A percentile compares a stretch with the other conserved stretches of the same genome.
These are phyloP conservation scores for Byssochlamys sp. DNA, from an alignment of 2,329 filamentous ascomycete species.

Conservation along the genomic window DNA sequence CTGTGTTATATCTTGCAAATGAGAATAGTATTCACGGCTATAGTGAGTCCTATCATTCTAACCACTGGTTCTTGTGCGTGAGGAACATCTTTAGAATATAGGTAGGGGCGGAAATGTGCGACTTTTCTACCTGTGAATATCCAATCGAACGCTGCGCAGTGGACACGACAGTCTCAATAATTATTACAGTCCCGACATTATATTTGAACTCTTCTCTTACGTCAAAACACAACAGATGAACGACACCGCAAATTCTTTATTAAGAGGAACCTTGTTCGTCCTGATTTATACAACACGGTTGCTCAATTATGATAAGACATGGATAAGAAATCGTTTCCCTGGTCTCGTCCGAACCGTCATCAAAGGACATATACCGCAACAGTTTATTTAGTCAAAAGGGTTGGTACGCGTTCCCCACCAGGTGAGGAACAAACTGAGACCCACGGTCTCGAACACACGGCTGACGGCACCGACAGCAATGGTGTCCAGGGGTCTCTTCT, in stretches of 20 bases:
- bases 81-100: background rate
- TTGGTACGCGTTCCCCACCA: conserved; percentile 97
- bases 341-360: background rate
- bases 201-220: background rate
- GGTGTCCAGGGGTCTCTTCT: conserved; percentile 86
- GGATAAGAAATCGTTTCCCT: background rate
- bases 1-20: background rate
- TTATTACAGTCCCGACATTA: no score
- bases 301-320: background rate
- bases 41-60: no score
- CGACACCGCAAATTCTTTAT: background rate
- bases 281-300: background rate
- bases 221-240: background rate
- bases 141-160: background rate
- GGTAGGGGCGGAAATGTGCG: no score
- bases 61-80: background rate
- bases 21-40: background rate
- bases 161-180: no score
- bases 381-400: conserved; percentile 63
- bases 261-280: background rate
- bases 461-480: conserved; percentile 75
- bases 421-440: conserved; percentile 81
- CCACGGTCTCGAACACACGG: conserved; percentile 85
- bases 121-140: background rate
- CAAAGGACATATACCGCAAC: conserved; percentile 1